These are phyloP conservation scores for Xanthoconium stramineum DNA, from an alignment of 768 basidiomycete species.

Conservation along the genomic window DNA sequence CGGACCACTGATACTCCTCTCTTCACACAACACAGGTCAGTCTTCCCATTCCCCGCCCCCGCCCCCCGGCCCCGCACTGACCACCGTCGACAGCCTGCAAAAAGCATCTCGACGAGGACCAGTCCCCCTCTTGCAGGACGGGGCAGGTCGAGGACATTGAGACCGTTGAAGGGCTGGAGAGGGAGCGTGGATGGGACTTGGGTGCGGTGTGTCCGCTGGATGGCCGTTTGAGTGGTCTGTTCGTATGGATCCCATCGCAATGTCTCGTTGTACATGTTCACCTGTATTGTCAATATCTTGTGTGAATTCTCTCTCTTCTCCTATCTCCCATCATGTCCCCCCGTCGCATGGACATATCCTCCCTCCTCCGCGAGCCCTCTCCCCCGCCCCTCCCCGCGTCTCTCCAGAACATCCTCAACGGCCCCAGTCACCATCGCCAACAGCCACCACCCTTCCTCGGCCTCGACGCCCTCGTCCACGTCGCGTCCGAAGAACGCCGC, in stretches of 20 bases:
- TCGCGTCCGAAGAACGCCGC: slow-evolving; percentile 62
- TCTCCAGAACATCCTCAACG: slow-evolving; percentile 23
- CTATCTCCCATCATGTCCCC: slow-evolving; percentile 47
- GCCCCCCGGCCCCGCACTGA: slow-evolving; percentile 1
- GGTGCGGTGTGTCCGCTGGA: slow-evolving; percentile 70
- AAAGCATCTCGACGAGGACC: slow-evolving; percentile 89
- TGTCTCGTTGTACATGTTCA: slow-evolving; percentile 80
- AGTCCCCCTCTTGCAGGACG: slow-evolving; percentile 65
- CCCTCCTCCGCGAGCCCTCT: slow-evolving; percentile 51
- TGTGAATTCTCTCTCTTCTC: not conserved
- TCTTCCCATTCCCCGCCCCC: not conserved
- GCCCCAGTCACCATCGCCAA: not conserved
- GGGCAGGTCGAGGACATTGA: slow-evolving; percentile 80
- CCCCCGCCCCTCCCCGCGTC: slow-evolving; percentile 12
- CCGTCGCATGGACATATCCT: slow-evolving; percentile 72
- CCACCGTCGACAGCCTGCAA: slow-evolving; percentile 47
- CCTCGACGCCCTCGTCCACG: slow-evolving; percentile 69
- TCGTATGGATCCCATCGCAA: slow-evolving; percentile 74
- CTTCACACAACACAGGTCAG: slow-evolving; percentile 56
- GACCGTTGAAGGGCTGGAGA: slow-evolving; percentile 89
- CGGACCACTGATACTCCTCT: not conserved
- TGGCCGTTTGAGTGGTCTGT: slow-evolving; percentile 52
- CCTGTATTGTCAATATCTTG: not conserved
- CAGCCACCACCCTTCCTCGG: slow-evolving; percentile 22
- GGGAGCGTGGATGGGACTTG: slow-evolving; percentile 70